Evolutionary conservation across 352 stramenopile species (phyloP).

Genomic region (Globisporangium cederbergense): DNA sequence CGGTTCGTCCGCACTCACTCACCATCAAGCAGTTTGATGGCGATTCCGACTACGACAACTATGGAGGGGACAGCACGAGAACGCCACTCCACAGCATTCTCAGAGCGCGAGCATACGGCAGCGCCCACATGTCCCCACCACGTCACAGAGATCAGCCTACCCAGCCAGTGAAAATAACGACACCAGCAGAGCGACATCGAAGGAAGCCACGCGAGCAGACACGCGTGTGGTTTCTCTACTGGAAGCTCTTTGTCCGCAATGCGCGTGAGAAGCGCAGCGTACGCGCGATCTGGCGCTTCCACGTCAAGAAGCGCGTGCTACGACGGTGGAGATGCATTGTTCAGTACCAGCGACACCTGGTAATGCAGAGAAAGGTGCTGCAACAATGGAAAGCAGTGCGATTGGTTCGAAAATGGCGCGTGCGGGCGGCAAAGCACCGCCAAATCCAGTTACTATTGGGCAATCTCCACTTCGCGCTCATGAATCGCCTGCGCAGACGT

Average conservation of each 20-base stretch:
- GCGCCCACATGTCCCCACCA: neutral
- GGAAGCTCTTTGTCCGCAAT: constrained; percentile 24
- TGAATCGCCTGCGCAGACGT: constrained; percentile 22
- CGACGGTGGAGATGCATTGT: constrained; percentile 20
- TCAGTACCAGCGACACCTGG: neutral
- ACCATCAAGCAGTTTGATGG: neutral
- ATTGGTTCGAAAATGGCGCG: neutral
- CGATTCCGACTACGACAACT: neutral
- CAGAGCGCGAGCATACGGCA: neutral
- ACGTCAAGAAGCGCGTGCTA: constrained; percentile 24
- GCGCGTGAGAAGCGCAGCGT: constrained; percentile 17
- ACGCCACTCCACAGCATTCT: neutral
- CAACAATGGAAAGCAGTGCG: constrained; percentile 8
- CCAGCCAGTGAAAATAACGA: neutral
- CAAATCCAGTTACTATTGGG: neutral
- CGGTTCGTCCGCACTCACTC: neutral
- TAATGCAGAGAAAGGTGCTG: constrained; percentile 11
- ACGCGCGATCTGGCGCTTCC: constrained; percentile 10
- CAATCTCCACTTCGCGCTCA: constrained; percentile 8
- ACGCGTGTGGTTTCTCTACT: constrained; percentile 27
- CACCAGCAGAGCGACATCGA: neutral
- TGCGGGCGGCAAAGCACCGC: constrained; percentile 1
- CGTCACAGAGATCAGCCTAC: neutral
- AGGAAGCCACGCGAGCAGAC: neutral
- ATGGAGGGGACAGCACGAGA: no score